Percentiles rank a stretch among this genome's conserved stretches.
These are phyloP conservation scores for Diaporthe longicolla DNA, from an alignment of 2,329 filamentous ascomycete genomes.

Conservation along the genomic window DNA sequence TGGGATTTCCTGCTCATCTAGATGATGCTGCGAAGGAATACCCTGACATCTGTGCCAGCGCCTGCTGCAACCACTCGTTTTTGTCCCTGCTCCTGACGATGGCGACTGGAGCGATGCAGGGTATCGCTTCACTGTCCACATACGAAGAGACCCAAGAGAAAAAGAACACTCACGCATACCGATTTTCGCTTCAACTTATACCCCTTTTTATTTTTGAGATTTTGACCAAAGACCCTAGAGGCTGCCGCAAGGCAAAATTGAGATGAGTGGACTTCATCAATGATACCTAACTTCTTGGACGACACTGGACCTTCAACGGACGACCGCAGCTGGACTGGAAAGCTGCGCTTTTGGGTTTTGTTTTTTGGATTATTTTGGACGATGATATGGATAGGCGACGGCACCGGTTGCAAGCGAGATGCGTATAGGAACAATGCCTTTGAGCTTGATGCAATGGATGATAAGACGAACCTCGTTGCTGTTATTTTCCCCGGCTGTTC, in stretches of 20 bases:
- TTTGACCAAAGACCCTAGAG: slow-evolving; percentile 40
- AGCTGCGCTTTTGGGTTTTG: slow-evolving; percentile 36
- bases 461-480: slow-evolving; percentile 31
- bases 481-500: slow-evolving; percentile 26
- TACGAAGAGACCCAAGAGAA: slow-evolving; percentile 34
- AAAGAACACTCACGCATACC: slow-evolving; percentile 47
- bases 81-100: slow-evolving; percentile 42
- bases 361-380: slow-evolving; percentile 19
- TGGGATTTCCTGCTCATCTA: slow-evolving; percentile 95
- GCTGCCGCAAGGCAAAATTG: slow-evolving; percentile 42
- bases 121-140: slow-evolving; percentile 37
- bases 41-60: slow-evolving; percentile 40
- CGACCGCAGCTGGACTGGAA: slow-evolving; percentile 42
- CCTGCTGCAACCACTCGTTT: slow-evolving; percentile 36
- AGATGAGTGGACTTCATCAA: slow-evolving; percentile 35
- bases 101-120: slow-evolving; percentile 33
- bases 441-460: slow-evolving; percentile 36
- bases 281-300: slow-evolving; percentile 43
- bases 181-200: slow-evolving; percentile 43
- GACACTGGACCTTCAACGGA: slow-evolving; percentile 40
- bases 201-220: slow-evolving; percentile 43
- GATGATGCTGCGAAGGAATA: slow-evolving; percentile 43
- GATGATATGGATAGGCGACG: slow-evolving; percentile 25
- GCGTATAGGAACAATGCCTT: slow-evolving; percentile 29
- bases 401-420: slow-evolving; percentile 23